Evolutionary conservation across 345 rosid species (phyloP).

Genomic region (Hibiscus mutabilis): DNA sequence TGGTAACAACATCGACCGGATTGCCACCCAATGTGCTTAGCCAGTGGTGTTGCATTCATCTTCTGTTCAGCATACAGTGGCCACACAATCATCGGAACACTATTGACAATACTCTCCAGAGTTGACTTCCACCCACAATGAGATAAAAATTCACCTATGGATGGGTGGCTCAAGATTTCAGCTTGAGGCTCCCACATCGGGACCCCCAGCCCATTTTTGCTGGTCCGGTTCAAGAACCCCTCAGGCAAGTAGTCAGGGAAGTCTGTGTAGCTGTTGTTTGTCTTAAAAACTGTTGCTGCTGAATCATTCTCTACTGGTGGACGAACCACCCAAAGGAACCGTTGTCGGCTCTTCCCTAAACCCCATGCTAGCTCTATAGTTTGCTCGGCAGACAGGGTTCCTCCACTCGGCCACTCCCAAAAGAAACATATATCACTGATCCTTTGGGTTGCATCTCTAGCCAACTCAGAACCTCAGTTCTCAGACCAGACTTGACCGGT

Average conservation of each 20-base stretch:
- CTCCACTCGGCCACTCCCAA: conserved; percentile 47
- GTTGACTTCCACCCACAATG: conserved; percentile 60
- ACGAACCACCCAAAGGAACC: conserved; percentile 29
- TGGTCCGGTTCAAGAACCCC: conserved; percentile 33
- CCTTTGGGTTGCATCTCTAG: conserved; percentile 30
- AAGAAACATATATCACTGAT: conserved; percentile 40
- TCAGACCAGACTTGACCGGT: conserved; percentile 12
- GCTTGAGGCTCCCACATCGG: conserved; percentile 41
- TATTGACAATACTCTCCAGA: conserved; percentile 37
- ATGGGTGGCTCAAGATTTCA: conserved; percentile 37
- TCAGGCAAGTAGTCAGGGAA: conserved; percentile 30
- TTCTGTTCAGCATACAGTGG: conserved; percentile 50
- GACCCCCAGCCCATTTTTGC: conserved; percentile 27
- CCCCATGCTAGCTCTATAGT: not conserved
- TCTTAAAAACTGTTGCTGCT: conserved; percentile 21
- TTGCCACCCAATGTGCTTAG: conserved; percentile 39
- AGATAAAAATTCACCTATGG: conserved; percentile 42
- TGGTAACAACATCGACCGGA: conserved; percentile 7
- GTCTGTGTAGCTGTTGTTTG: not conserved
- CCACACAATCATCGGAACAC: conserved; percentile 55
- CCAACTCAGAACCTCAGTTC: conserved; percentile 28
- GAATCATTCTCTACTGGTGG: conserved; percentile 34
- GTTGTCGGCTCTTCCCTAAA: not conserved
- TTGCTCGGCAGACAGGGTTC: conserved; percentile 25
- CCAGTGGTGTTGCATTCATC: conserved; percentile 42